phyloP scores from a whole-genome alignment of 805 yeast genomes.

The Yarrowia sp. region DNA sequence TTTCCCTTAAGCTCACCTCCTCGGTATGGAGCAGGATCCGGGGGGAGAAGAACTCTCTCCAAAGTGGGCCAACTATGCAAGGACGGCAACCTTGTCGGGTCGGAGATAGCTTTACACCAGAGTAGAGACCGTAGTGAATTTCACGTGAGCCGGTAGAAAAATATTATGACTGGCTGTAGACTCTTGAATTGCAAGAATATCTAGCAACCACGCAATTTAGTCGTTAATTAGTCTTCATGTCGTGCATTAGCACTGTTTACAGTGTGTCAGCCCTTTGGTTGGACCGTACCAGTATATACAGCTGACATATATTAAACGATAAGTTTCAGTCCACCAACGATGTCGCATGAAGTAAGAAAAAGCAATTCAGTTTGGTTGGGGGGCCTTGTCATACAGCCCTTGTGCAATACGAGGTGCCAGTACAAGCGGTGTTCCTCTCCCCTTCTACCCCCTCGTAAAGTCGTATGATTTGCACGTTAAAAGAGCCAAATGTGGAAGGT shows the following conservation, averaged over 20 bases:
- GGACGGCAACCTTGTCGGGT: constrained; percentile 4
- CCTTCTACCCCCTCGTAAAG: neutral
- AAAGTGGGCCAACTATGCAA: neutral
- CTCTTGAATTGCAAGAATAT: neutral
- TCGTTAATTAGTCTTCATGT: no score
- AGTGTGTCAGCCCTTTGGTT: neutral
- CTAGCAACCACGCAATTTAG: neutral
- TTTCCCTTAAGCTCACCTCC: neutral
- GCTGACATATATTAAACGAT: neutral
- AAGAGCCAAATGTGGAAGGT: neutral
- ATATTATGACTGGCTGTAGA: neutral
- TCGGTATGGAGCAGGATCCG: neutral
- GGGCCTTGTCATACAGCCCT: no score
- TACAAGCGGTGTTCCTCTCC: neutral
- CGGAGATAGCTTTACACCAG: neutral
- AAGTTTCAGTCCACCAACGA: neutral
- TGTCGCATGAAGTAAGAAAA: neutral
- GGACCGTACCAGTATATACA: neutral
- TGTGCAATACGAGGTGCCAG: no score
- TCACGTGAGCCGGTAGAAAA: no score
- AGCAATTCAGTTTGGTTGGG: neutral
- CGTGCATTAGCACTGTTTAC: neutral
- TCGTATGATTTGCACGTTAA: constrained; percentile 5
- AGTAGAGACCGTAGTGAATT: no score
- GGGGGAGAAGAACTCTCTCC: neutral